Evolutionary conservation across 192 early-diverging fungal species (phyloP).

Genomic region (Helicostylum pulchrum): DNA sequence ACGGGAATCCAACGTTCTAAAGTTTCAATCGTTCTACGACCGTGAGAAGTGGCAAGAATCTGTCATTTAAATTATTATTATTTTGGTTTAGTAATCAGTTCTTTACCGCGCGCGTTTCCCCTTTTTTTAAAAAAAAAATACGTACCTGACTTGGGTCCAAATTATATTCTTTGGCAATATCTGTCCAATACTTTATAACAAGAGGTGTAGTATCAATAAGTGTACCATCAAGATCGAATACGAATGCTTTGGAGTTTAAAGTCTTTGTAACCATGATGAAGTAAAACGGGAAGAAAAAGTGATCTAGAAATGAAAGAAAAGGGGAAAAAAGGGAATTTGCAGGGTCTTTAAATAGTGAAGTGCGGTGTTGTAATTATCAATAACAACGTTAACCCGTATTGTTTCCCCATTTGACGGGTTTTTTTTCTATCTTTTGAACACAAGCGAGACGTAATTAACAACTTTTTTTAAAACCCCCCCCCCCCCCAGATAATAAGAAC

Average conservation of each 20-base stretch:
- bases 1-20: constrained; percentile 43
- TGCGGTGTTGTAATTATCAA: no score
- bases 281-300: no score
- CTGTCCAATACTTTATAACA: constrained; percentile 46
- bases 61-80: neutral
- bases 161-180: constrained; percentile 37
- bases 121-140: neutral
- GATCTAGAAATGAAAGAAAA: neutral
- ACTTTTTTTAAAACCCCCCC: no score
- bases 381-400: no score
- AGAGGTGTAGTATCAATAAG: constrained; percentile 50
- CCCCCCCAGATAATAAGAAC: no score
- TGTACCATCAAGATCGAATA: constrained; percentile 48
- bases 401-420: no score
- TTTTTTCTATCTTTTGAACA: no score
- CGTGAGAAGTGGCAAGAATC: constrained; percentile 48
- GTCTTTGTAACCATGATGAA: neutral
- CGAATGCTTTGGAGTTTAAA: constrained; percentile 22
- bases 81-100: neutral
- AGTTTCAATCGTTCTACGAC: constrained; percentile 47
- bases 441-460: no score
- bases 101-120: neutral
- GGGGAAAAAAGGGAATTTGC: neutral
- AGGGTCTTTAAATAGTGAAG: neutral
- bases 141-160: constrained; percentile 38